Percentiles rank a stretch among this genome's conserved stretches.
Evolutionary conservation across 306 rosid species (phyloP).

Genomic region (Pachyrhizus erosus): DNA sequence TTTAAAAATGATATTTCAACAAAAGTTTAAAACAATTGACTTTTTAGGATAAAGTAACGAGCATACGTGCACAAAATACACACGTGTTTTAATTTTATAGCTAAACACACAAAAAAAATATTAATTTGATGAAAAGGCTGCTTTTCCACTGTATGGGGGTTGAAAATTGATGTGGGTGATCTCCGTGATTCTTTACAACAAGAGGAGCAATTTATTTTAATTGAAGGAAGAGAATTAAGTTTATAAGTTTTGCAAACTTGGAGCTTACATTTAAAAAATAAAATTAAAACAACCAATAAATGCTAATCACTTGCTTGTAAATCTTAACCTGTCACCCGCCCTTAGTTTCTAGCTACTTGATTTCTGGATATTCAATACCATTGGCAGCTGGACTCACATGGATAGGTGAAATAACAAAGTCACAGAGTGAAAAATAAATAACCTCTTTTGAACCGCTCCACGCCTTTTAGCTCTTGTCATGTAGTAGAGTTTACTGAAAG

Average conservation of each 20-base stretch:
- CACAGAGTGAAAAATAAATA: neutral
- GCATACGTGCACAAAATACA: neutral
- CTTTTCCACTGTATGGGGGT: conserved; percentile 38
- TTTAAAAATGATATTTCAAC: neutral
- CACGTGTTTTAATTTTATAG: neutral
- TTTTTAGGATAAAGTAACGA: neutral
- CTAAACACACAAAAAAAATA: neutral
- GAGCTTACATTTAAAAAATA: conserved; percentile 13
- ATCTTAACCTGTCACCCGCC: conserved; percentile 51
- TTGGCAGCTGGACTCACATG: conserved; percentile 25
- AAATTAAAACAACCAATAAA: conserved; percentile 35
- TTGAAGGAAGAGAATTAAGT: neutral
- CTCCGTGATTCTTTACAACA: neutral
- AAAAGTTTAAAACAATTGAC: neutral
- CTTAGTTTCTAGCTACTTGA: conserved; percentile 65
- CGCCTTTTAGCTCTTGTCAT: conserved; percentile 15
- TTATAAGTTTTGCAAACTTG: conserved; percentile 16
- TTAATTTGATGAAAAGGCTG: neutral
- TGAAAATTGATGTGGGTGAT: conserved; percentile 44
- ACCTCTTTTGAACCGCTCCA: neutral
- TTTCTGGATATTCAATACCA: conserved; percentile 32
- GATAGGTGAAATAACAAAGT: neutral
- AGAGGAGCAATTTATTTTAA: neutral
- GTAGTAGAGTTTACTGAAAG: conserved; percentile 21
- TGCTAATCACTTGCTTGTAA: conserved; percentile 28